Evolutionary conservation across 768 basidiomycete genomes (phyloP).

Genomic region (Naganishia antarctica): DNA sequence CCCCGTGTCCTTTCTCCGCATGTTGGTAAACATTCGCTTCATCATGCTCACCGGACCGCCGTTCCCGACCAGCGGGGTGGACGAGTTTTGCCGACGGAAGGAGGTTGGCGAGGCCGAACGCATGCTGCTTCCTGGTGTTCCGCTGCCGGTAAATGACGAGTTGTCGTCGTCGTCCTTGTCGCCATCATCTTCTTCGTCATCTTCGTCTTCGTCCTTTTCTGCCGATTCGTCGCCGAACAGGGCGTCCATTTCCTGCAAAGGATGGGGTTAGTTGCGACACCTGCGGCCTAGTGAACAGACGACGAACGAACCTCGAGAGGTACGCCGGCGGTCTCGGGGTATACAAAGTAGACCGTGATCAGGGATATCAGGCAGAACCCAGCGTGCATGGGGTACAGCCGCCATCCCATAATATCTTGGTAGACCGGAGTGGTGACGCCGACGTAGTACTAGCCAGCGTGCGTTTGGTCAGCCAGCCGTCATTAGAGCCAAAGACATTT

Average conservation of each 20-base stretch:
- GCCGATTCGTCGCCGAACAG: slow-evolving; percentile 40
- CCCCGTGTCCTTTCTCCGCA: slow-evolving; percentile 10
- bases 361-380: slow-evolving; percentile 62
- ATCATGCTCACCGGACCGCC: slow-evolving; percentile 19
- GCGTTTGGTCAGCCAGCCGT: too few species aligned
- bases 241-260: slow-evolving; percentile 44
- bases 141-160: slow-evolving; percentile 16
- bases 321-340: slow-evolving; percentile 47
- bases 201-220: slow-evolving; percentile 38
- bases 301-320: not conserved
- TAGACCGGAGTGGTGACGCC: slow-evolving; percentile 80
- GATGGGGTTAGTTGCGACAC: not conserved
- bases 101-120: slow-evolving; percentile 9
- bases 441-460: slow-evolving; percentile 59
- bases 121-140: slow-evolving; percentile 18
- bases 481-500: slow-evolving; percentile 38
- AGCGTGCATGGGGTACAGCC: slow-evolving; percentile 90
- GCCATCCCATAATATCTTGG: slow-evolving; percentile 82
- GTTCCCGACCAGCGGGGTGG: slow-evolving; percentile 17
- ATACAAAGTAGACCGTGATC: slow-evolving; percentile 41
- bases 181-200: slow-evolving; percentile 29
- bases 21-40: slow-evolving; percentile 14
- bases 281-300: too few species aligned
- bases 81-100: slow-evolving; percentile 10
- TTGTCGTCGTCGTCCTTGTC: slow-evolving; percentile 29